Percentiles rank a stretch among this genome's conserved stretches.
Conservation (phyloP, 2,329 filamentous ascomycete genomes). For the Curvularia hawaiiensis region DNA sequence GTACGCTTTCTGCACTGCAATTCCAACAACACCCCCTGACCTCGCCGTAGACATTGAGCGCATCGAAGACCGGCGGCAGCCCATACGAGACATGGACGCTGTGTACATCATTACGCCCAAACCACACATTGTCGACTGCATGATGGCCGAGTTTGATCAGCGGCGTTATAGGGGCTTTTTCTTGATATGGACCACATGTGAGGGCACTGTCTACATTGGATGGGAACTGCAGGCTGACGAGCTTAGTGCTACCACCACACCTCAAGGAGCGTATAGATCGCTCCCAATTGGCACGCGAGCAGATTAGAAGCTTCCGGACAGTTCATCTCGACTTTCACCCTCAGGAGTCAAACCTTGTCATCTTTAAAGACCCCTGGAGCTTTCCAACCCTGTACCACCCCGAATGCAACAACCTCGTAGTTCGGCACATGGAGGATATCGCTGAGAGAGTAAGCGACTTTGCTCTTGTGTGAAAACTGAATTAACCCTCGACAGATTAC, state of each 20-base stretch:
- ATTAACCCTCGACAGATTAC: constrained; percentile 65
- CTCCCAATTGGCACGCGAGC: constrained; percentile 69
- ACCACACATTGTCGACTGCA: constrained; percentile 87
- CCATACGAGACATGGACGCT: constrained; percentile 90
- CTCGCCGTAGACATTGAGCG: constrained; percentile 80
- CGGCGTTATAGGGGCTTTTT: constrained; percentile 79
- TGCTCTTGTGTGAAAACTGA: not conserved
- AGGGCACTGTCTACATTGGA: not conserved
- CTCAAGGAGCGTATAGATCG: constrained; percentile 76
- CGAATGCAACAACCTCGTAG: constrained; percentile 81
- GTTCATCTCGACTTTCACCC: constrained; percentile 89
- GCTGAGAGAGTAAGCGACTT: constrained; percentile 75
- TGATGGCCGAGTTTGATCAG: constrained; percentile 89
- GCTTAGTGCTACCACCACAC: constrained; percentile 67
- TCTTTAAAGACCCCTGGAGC: constrained; percentile 93
- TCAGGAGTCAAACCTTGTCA: constrained; percentile 87
- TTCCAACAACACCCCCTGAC: constrained; percentile 31
- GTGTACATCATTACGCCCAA: constrained; percentile 89
- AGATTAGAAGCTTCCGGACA: constrained; percentile 80
- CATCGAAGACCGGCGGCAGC: constrained; percentile 83
- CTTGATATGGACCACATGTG: constrained; percentile 81
- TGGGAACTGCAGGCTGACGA: constrained; percentile 2
- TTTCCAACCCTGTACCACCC: constrained; percentile 94
- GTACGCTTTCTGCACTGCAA: constrained; percentile 58
- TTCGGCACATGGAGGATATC: constrained; percentile 79